These are phyloP conservation scores for Exophiala calicioides DNA, from an alignment of 2,329 filamentous ascomycete genomes.

Conservation along the genomic window DNA sequence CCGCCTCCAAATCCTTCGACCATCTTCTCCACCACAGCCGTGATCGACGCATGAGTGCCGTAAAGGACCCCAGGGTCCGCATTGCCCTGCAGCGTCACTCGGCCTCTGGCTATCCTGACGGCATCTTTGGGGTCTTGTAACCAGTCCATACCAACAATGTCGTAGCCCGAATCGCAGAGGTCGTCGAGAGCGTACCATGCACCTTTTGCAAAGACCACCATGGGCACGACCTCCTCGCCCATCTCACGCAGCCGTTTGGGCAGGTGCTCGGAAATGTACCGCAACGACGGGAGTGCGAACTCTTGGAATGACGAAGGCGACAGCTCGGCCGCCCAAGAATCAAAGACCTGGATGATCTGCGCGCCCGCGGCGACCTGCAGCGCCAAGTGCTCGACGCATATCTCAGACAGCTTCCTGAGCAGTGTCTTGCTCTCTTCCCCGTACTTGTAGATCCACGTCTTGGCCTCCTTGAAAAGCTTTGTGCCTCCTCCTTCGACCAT, in stretches of 20 bases:
- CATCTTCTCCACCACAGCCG: conserved; percentile 79
- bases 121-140: conserved; percentile 84
- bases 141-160: conserved; percentile 95
- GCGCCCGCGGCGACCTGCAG: conserved; percentile 90
- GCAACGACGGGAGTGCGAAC: conserved; percentile 84
- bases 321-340: conserved; percentile 96
- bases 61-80: conserved; percentile 93
- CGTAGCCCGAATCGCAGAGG: conserved; percentile 83
- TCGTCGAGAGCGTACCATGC: conserved; percentile 93
- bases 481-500: conserved; percentile 98
- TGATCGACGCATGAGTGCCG: conserved; percentile 78
- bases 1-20: conserved; percentile 79
- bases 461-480: conserved; percentile 90
- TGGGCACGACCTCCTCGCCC: conserved; percentile 78
- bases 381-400: conserved; percentile 93
- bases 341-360: conserved; percentile 95
- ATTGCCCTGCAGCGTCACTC: conserved; percentile 89
- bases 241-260: conserved; percentile 73
- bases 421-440: conserved; percentile 76
- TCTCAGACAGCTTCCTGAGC: conserved; percentile 85
- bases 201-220: conserved; percentile 98
- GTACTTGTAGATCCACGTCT: conserved; percentile 96
- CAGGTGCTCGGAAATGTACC: conserved; percentile 78
- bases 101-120: conserved; percentile 72
- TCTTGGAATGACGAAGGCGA: conserved; percentile 79